Evolutionary conservation across 768 basidiomycete genomes (phyloP), one percentile per base, ranked within the genome.

Genomic region (Mycena haematopus): DNA sequence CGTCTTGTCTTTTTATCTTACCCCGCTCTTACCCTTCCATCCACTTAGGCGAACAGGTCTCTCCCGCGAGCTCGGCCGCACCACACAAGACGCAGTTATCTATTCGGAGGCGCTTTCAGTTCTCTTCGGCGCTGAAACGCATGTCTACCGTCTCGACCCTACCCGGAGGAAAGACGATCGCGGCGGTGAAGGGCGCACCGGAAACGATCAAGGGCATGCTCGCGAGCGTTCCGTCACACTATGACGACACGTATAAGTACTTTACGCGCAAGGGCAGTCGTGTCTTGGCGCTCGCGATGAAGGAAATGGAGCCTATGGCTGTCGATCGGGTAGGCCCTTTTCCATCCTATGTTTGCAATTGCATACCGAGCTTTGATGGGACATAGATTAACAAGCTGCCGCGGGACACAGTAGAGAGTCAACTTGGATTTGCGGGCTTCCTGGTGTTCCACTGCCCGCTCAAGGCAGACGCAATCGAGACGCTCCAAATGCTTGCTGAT

Each of bases 361-460:
- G 19, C n/a, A 31, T 27, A 1, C n/a, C 52, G 2, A 63, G 17
- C 38, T 40, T 31, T 31, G 29, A 31, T 2, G 7, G 53, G 46
- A 29, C n/a, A 17, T 67, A 96, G 94, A 92, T 98, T 71, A 95
- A 95, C 74, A 93, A 92, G 68, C 75, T 98, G n/a, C 77, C 87
- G 40, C 83, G 97, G 49, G 88, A 93, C 42, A 76, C 86, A 31
- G 92, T 93, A 11, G 97, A 99, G 76, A 87, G 86, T 62, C 73
- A 77, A 1, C 81, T 99, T 49, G 78, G 73, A 3, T 99, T 99
- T 70, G 94, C 86, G n/a, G 97, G 97, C 8, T 99, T 99, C 81
- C 80, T 99, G 62, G 95, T 99, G 22, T 99, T 99, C 87, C 96
- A 98, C 72, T 99, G 96, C 72, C 97, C 97, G 2, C 84, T 99